Conservation (phyloP, 805 yeast genomes). For the Candida sonorensis region DNA sequence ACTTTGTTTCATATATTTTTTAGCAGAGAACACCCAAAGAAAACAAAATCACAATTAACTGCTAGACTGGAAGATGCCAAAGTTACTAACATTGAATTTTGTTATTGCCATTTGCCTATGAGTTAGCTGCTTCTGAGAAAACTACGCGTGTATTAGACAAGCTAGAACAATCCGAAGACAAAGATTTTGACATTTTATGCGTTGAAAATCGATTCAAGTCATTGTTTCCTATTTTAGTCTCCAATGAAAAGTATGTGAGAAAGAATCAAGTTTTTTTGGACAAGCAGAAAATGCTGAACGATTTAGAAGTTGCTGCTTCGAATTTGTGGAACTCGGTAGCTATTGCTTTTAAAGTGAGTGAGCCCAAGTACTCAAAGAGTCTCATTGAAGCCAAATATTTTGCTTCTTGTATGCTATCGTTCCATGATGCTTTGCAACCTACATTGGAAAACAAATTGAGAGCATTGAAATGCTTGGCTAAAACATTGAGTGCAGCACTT, state of each 20-base stretch:
- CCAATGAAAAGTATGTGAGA: conserved; percentile 9
- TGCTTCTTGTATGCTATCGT: conserved; percentile 24
- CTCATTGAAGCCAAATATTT: conserved; percentile 23
- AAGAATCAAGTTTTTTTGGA: not conserved
- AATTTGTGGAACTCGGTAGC: conserved; percentile 32
- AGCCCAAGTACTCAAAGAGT: conserved; percentile 2
- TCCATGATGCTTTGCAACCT: conserved; percentile 23
- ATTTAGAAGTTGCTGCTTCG: conserved; percentile 18
- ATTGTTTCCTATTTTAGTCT: conserved; percentile 8
- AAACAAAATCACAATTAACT: too few relatives aligned
- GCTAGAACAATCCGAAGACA: conserved; percentile 7
- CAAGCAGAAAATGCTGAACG: conserved; percentile 1
- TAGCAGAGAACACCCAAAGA: too few relatives aligned
- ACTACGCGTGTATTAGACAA: conserved; percentile 2
- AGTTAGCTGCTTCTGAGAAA: conserved; percentile 10
- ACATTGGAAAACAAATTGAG: conserved; percentile 22
- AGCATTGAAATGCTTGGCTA: conserved; percentile 26
- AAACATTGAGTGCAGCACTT: conserved; percentile 21
- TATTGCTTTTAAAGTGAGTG: conserved; percentile 18
- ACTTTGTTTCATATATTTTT: too few relatives aligned
- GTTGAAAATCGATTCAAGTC: conserved; percentile 10
- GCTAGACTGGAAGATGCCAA: too few relatives aligned
- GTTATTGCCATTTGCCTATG: not conserved
- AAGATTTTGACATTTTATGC: conserved; percentile 11
- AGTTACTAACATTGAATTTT: not conserved